phyloP scores from a whole-genome alignment of 192 early-diverging fungal genomes.

The Diversispora epigaea region DNA sequence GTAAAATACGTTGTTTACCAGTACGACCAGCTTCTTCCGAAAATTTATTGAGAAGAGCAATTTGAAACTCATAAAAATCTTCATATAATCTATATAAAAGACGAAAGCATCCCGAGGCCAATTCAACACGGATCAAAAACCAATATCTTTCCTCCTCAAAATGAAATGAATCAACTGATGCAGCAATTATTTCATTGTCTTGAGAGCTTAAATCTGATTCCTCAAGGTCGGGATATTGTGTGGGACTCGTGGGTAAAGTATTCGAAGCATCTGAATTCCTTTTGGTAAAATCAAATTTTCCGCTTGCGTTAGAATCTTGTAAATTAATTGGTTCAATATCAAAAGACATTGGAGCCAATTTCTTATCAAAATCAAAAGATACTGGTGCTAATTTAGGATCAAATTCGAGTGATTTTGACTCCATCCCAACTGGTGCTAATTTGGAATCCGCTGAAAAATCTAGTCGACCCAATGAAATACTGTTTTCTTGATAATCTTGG shows the following conservation, averaged over 20 bases:
- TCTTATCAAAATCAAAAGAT: slow-evolving; percentile 7
- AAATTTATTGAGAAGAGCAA: slow-evolving; percentile 63
- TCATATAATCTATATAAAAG: slow-evolving; percentile 73
- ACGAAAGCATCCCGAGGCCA: slow-evolving; percentile 55
- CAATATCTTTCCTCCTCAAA: slow-evolving; percentile 70
- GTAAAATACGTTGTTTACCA: slow-evolving; percentile 54
- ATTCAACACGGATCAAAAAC: slow-evolving; percentile 63
- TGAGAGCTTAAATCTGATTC: background rate
- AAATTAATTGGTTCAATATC: background rate
- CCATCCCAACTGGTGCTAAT: slow-evolving; percentile 15
- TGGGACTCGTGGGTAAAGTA: slow-evolving; percentile 23
- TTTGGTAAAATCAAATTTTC: slow-evolving; percentile 30
- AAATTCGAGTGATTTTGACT: slow-evolving; percentile 1
- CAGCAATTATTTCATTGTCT: slow-evolving; percentile 41
- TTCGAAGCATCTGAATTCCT: slow-evolving; percentile 41
- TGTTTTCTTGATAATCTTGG: slow-evolving; percentile 57
- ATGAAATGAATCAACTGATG: slow-evolving; percentile 65
- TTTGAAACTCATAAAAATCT: slow-evolving; percentile 79
- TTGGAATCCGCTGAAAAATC: slow-evolving; percentile 36
- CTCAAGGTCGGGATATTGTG: background rate
- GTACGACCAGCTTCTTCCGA: slow-evolving; percentile 62
- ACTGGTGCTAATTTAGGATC: slow-evolving; percentile 3
- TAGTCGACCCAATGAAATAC: slow-evolving; percentile 47
- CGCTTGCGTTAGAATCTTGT: no score
- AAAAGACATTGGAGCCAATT: background rate